phyloP scores from a whole-genome alignment of 2,329 filamentous ascomycete genomes.

The Zasmidium angulare region DNA sequence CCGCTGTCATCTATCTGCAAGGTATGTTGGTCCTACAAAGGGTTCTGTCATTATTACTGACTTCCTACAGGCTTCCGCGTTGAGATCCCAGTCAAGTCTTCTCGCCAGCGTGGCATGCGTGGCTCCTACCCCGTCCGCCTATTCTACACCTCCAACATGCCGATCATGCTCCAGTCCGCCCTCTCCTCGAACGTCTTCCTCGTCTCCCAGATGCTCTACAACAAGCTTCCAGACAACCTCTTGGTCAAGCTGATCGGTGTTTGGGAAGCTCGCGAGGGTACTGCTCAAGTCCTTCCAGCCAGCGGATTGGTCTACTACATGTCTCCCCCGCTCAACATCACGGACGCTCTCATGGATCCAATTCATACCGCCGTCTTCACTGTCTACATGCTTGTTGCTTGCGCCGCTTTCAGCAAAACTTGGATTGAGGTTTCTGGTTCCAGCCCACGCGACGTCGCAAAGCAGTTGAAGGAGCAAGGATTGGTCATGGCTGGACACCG shows the following conservation, averaged over 20 bases:
- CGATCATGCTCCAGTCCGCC: slow-evolving; percentile 99
- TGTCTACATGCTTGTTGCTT: slow-evolving; percentile 95
- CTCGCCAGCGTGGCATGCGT: slow-evolving; percentile 96
- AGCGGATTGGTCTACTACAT: slow-evolving; percentile 99
- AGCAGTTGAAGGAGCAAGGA: slow-evolving; percentile 99
- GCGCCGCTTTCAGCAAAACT: slow-evolving; percentile 98
- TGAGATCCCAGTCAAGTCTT: slow-evolving; percentile 99
- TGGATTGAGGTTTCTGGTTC: slow-evolving; percentile 99
- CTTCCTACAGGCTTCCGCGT: slow-evolving; percentile 87
- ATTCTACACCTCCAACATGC: slow-evolving; percentile 99
- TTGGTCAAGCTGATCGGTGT: slow-evolving; percentile 95
- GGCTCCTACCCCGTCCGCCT: slow-evolving; percentile 97
- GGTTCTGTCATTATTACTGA: neutral
- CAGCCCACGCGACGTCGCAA: slow-evolving; percentile 94
- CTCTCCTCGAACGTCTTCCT: slow-evolving; percentile 99
- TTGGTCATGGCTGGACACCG: slow-evolving; percentile 99
- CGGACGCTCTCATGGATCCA: slow-evolving; percentile 89
- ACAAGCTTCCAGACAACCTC: slow-evolving; percentile 97
- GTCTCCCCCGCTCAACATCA: slow-evolving; percentile 97
- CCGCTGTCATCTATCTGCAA: slow-evolving; percentile 87
- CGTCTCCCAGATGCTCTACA: slow-evolving; percentile 99
- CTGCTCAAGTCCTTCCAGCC: slow-evolving; percentile 88
- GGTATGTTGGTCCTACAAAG: slow-evolving; percentile 20
- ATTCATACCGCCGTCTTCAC: slow-evolving; percentile 97
- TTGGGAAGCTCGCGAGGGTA: slow-evolving; percentile 96